Base-by-base conservation (phyloP, 148 eudicot species). In the Vaccinium vitisidaea region DNA sequence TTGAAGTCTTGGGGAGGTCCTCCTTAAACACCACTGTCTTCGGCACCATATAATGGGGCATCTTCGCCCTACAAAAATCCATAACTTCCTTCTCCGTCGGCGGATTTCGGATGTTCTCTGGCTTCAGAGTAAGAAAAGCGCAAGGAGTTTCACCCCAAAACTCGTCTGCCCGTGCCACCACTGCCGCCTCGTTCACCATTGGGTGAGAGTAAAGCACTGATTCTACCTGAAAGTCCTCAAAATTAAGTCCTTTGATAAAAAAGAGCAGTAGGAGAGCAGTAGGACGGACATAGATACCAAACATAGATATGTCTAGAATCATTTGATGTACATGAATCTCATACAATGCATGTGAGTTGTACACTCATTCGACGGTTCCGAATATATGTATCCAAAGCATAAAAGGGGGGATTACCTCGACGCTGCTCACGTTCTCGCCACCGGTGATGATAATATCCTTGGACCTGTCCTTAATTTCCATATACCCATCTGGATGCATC, bases 401-500 rank as follows among this genome's bases (percentile, higher is more conserved):
- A 53, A 53, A 11, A 11, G 13, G 12, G 55, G 3, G 12, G 3
- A 55, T 13, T 13, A 67, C 73, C 89, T 93, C 96, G 0, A 93
- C 90, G 48, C 96, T 93, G 73, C 94, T 91, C 43, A 93, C 73
- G 67, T 93, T 93, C 81, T 90, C 92, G 10, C 90, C 92, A 5
- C 92, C 92, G 50, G 87, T 87, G 16, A 93, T 92, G 6, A 93
- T 93, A 8, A 93, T 84, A 56, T 93, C 94, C 85, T 93, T 93
- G 0, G 92, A 91, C 11, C 97, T 25, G 69, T 94, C 95, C 54
- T 91, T 92, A 11, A 94, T 91, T 75, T 94, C 97, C 46, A 94
- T 27, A 82, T 94, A 94, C n/a, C 95, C 97, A 54, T 92, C 95
- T 0, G 85, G 74, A 69, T 92, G 93, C 84, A 94, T 89, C 55